Percentiles rank a stretch among this genome's conserved stretches.
Conservation (phyloP, 2,329 filamentous ascomycete species). For the Fusarium gaditjirri region DNA sequence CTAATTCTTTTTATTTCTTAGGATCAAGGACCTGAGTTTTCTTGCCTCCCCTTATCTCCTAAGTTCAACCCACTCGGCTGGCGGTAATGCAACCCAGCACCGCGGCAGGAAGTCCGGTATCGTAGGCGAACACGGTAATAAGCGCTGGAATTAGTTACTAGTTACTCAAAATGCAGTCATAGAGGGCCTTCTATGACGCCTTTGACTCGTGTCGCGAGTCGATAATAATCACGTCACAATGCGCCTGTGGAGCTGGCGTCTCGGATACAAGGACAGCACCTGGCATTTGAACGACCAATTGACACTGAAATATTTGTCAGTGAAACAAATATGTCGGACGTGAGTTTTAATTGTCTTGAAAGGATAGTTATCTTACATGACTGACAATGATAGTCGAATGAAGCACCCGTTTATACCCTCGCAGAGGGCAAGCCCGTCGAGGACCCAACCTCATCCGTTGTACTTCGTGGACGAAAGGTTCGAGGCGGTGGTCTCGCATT, state of each 20-base stretch:
- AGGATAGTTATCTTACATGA: not conserved
- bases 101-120: no score
- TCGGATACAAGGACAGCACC: not conserved
- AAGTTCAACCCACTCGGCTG: not conserved
- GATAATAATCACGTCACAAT: conserved; percentile 12
- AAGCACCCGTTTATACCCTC: not conserved
- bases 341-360: not conserved
- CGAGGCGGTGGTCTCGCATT: not conserved
- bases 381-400: not conserved
- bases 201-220: not conserved
- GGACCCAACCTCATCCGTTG: not conserved
- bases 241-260: not conserved
- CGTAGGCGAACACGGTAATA: not conserved
- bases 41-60: no score
- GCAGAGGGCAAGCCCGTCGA: conserved; percentile 1
- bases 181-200: not conserved
- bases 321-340: not conserved
- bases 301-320: not conserved
- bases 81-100: not conserved
- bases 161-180: not conserved
- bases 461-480: not conserved
- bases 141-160: not conserved
- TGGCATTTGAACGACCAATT: not conserved
- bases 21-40: no score
- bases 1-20: no score